Evolutionary conservation across 352 stramenopile genomes (phyloP).

Genomic region (Globisporangium alternatum): DNA sequence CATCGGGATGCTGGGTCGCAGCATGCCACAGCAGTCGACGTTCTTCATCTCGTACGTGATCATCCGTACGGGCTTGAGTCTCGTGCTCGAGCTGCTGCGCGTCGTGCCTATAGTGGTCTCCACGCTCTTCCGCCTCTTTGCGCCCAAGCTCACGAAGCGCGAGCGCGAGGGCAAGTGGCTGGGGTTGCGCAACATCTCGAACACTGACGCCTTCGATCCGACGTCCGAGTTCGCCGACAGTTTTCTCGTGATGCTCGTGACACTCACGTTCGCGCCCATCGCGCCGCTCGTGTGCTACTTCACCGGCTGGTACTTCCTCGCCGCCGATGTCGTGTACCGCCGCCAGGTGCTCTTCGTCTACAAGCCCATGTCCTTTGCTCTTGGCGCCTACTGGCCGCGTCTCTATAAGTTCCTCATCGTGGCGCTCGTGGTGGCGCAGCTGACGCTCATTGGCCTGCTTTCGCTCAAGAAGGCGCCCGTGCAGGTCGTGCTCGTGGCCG

Average conservation of each 20-base stretch:
- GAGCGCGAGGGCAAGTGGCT: constrained; percentile 57
- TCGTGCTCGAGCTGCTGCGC: constrained; percentile 62
- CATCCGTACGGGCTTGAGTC: constrained; percentile 54
- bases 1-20: constrained; percentile 66
- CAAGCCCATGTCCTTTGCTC: constrained; percentile 43
- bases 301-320: constrained; percentile 63
- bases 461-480: constrained; percentile 65
- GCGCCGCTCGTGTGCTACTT: constrained; percentile 79
- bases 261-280: constrained; percentile 76
- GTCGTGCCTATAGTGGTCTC: constrained; percentile 50
- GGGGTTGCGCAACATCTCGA: constrained; percentile 43
- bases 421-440: constrained; percentile 65
- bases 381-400: constrained; percentile 72
- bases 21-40: constrained; percentile 79
- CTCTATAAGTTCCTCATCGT: constrained; percentile 77
- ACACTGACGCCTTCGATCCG: constrained; percentile 59
- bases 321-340: constrained; percentile 67
- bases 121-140: constrained; percentile 46
- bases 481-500: constrained; percentile 20
- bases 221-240: constrained; percentile 54
- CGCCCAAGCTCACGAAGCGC: constrained; percentile 57
- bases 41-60: constrained; percentile 86
- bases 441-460: constrained; percentile 74
- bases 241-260: constrained; percentile 71
- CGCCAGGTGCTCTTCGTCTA: constrained; percentile 75